Evolutionary conservation across 148 eudicot species (phyloP), one percentile per base, ranked within the genome.

Genomic region (Beta vulgaris): DNA sequence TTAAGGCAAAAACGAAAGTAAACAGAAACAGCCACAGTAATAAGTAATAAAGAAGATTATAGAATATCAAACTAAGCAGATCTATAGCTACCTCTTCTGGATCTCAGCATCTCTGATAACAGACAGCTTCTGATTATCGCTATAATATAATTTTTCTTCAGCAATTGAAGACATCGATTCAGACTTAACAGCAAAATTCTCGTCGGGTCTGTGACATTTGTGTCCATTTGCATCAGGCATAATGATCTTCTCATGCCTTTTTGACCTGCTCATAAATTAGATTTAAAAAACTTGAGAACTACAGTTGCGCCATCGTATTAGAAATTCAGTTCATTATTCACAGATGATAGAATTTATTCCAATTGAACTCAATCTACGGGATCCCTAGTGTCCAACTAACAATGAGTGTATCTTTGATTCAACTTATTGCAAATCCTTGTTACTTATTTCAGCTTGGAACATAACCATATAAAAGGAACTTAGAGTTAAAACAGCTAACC

Each of bases 91-190:
- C 98, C 97, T 75, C 69, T 58, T 83, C 35, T 81, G 86, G 59
- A 84, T 80, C 58, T 87, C 86, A 65, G 86, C 87, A 42, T 77
- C 84, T 78, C 83, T 82, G 46, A 75, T 72, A 72, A 67, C 71
- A 73, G 76, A 79, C 32, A 77, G 77, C 78, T 87, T 87, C 66
- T 85, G 87, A 55, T 87, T 86, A 65, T 92, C 96, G 84, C 88
- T 88, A 75, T 88, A 84, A 77, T 81, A 88, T 32, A 84, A 79
- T 73, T 80, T 87, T 64, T 88, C 97, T 69, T 88, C 91, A 55
- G 87, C 82, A 77, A 77, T 65, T 80, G 85, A 75, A 34, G 87
- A 90, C 74, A 71, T 74, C 73, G 96, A 85, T 40, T 86, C 96
- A 77, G 92, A 87, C 46, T 82, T 73, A 53, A 84, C 86, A 72